Base-by-base conservation (phyloP, 2,329 filamentous ascomycete species). In the Balansia obtecta region DNA sequence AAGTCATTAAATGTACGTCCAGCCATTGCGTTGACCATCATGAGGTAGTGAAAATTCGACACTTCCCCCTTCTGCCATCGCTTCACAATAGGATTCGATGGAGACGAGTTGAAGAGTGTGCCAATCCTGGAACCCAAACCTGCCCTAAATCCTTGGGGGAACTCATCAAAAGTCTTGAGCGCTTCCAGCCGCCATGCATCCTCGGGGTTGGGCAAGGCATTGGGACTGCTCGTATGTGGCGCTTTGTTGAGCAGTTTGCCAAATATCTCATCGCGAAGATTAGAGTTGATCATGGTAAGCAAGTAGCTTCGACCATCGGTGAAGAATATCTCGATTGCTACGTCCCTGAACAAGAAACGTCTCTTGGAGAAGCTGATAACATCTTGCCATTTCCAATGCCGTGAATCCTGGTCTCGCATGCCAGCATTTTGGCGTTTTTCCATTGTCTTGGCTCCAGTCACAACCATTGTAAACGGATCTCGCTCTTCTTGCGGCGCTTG, bases 21-120 rank as follows among this genome's bases (percentile, higher is more conserved):
- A 30, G 94, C 94, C 78, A 98, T 88, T 0, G 93, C 97, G 62
- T 98, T 98, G 61, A 98, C 83, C 53, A 96, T 82, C 91, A 98
- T 98, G 37, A 98, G 77, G 62, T 98, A 98, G 66, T 97, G 89
- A 60, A 98, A 98, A 65, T 98, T 98, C 13, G 91, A 97, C 46
- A 97, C 88, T 61, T 98, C 93, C 12, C 94, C 93, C 63, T 83
- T 85, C 52, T 93, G 79, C 93, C 93, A 98, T 64, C 83, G 85
- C 56, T 85, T 84, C 60, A 93, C 95, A 9, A 88, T 83, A 10
- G 90, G 87, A 56, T 89, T 90, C 65, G 85, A 86, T 0, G 86
- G 79, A 0, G 82, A 83, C 20, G 88, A 80, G 55, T 89, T 88
- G 71, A 98, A 97, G 12, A 96, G 87, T 55, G 83, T 95, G 20